Percentiles rank a stretch among this genome's conserved stretches.
Evolutionary conservation across 495 filamentous ascomycete genomes (phyloP).

Genomic region (Penicillium malachiteum): DNA sequence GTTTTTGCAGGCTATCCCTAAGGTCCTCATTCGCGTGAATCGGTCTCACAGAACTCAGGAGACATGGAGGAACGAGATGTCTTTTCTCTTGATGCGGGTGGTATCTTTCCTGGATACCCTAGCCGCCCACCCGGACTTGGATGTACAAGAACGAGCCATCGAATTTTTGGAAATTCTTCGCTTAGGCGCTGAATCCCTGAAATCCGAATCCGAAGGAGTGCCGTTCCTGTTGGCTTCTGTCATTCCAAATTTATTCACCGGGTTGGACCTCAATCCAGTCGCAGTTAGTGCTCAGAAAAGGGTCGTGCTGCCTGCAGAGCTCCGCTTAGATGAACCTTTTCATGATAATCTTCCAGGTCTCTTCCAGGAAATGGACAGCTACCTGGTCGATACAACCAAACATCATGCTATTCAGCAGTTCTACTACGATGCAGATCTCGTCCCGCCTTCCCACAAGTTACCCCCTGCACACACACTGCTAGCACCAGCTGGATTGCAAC

Average conservation of each 20-base stretch:
- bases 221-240: conserved; percentile 83
- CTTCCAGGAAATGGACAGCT: conserved; percentile 34
- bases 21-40: conserved; percentile 71
- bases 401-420: conserved; percentile 56
- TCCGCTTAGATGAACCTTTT: conserved; percentile 78
- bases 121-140: conserved; percentile 76
- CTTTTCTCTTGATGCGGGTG: conserved; percentile 75
- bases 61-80: conserved; percentile 65
- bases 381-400: conserved; percentile 1
- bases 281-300: conserved; percentile 79
- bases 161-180: conserved; percentile 88
- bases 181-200: conserved; percentile 75
- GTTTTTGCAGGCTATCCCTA: conserved; percentile 83
- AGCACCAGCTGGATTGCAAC: conserved; percentile 14
- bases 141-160: conserved; percentile 94
- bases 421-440: conserved; percentile 57
- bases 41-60: conserved; percentile 58
- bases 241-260: conserved; percentile 80
- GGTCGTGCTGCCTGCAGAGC: conserved; percentile 70
- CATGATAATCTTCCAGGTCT: conserved; percentile 68
- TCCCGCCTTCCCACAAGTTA: conserved; percentile 33
- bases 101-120: conserved; percentile 76
- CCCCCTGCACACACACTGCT: conserved; percentile 3
- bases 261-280: conserved; percentile 88
- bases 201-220: conserved; percentile 62